These are phyloP conservation scores for Plasmopara viticola DNA, from an alignment of 352 stramenopile genomes.

Conservation along the genomic window DNA sequence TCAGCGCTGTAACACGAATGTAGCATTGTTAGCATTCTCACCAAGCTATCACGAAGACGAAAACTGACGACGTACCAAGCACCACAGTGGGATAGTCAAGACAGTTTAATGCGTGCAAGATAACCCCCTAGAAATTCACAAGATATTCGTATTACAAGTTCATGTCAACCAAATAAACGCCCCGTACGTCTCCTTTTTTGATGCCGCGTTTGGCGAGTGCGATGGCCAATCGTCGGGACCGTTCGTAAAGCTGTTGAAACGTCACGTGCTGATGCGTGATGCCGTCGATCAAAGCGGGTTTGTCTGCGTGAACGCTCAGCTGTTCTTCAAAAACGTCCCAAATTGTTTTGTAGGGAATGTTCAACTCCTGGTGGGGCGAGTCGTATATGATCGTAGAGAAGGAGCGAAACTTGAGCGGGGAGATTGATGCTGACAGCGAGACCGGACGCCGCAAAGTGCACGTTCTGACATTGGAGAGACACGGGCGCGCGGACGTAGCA, in stretches of 20 bases:
- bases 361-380: constrained; percentile 41
- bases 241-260: constrained; percentile 37
- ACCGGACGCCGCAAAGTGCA: constrained; percentile 6
- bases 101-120: constrained; percentile 68
- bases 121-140: constrained; percentile 29
- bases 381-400: constrained; percentile 52
- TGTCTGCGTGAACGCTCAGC: constrained; percentile 26
- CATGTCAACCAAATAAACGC: background rate
- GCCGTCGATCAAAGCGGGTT: constrained; percentile 47
- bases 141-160: background rate
- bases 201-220: constrained; percentile 39
- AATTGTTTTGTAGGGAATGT: constrained; percentile 46
- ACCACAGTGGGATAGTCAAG: constrained; percentile 52
- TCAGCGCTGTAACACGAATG: constrained; percentile 28
- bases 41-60: constrained; percentile 1
- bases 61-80: constrained; percentile 27
- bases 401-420: constrained; percentile 15
- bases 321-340: constrained; percentile 42
- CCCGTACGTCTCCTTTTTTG: constrained; percentile 39
- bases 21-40: constrained; percentile 7
- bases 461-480: background rate
- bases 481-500: constrained; percentile 10
- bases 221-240: constrained; percentile 33
- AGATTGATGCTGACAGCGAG: constrained; percentile 5
- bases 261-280: constrained; percentile 44